Evolutionary conservation across 345 rosid species (phyloP), one percentile per base, ranked within the genome.

Genomic region (Hibiscus mutabilis): DNA sequence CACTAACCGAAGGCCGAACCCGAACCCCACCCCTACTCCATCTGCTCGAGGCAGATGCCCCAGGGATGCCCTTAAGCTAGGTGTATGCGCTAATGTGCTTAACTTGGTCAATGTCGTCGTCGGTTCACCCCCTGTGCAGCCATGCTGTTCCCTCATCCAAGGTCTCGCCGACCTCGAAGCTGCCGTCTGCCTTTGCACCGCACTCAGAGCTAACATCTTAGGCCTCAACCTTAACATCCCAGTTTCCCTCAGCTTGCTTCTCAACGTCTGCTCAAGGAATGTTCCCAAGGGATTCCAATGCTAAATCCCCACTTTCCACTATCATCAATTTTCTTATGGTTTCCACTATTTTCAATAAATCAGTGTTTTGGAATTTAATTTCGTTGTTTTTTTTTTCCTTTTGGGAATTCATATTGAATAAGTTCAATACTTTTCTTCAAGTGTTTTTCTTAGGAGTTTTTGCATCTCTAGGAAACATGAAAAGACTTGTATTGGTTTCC

Each of bases 131-230:
- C 81, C 88, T 1, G 51, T 73, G 57, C 55, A 66, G n/a, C 81
- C 79, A 8, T 89, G 92, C 51, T 89, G 92, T 80, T 72, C 79
- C 66, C 84, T 89, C 33, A 37, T 89, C 55, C 69, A 75, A 3
- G 86, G 84, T 19, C 80, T 87, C 25, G 88, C 15, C 52, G 86
- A 86, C 73, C 79, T 84, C 4, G 92, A 89, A 22, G 96, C 90
- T 4, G 89, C 96, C 0, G 74, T 81, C 33, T 89, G 90, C 79
- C 90, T 89, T 21, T 86, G 92, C 78, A 84, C 89, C 11, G 86
- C 84, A 27, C 77, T 89, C 22, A 87, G 76, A 27, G 90, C 90
- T 68, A 82, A 74, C 35, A 25, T 87, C 22, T 73, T 83, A 9
- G 89, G 96, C 2, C 77, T 81, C 74, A 76, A 86, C 74, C 74